phyloP scores from a whole-genome alignment of 148 eudicot genomes.

The Chenopodium suecicum region DNA sequence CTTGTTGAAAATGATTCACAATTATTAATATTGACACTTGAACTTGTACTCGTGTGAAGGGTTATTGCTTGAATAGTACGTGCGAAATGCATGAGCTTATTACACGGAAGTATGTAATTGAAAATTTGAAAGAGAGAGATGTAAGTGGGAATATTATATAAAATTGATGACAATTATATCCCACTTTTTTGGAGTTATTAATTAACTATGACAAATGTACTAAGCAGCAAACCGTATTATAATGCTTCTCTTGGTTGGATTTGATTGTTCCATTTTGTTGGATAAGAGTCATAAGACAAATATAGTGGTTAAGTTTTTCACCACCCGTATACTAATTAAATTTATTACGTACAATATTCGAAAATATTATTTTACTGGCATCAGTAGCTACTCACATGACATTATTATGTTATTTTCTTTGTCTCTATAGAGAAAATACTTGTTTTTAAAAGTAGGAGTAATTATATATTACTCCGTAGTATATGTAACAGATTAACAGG shows the following conservation, averaged over 20 bases:
- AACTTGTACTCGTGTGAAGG: conserved; percentile 4
- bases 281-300: background rate
- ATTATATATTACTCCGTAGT: too few species aligned
- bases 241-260: background rate
- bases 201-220: background rate
- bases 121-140: background rate
- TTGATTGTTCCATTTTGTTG: background rate
- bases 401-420: too few species aligned
- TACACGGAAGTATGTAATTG: too few species aligned
- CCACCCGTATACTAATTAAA: too few species aligned
- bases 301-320: too few species aligned
- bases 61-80: conserved; percentile 1
- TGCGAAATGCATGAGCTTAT: background rate
- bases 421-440: too few species aligned
- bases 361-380: too few species aligned
- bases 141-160: background rate
- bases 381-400: too few species aligned
- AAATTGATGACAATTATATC: background rate
- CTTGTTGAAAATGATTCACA: conserved; percentile 3
- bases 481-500: too few species aligned
- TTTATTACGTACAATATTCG: too few species aligned
- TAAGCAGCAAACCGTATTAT: background rate
- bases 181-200: background rate
- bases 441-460: too few species aligned
- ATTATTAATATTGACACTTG: background rate